Evolutionary conservation across 2,329 filamentous ascomycete genomes (phyloP), one percentile per base, ranked within the genome.

Genomic region (Rugonectria rugulosa): DNA sequence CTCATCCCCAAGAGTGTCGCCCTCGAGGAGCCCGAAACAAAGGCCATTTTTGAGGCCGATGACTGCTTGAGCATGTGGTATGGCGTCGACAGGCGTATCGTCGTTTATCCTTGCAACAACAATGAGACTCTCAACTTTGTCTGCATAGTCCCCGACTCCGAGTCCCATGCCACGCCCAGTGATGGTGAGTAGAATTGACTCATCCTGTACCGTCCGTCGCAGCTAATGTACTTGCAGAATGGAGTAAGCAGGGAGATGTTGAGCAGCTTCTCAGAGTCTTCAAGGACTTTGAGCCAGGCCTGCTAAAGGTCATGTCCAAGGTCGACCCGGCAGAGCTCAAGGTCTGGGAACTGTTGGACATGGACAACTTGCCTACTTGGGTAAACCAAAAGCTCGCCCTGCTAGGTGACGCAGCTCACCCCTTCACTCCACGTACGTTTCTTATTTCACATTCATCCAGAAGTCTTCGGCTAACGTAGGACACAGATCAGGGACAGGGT

Each of bases 361-460:
- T 88, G 82, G 79, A 83, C 6, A 72, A 77, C 1, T 68, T 90
- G 7, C 77, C 80, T 0, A 77, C 71, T 0, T 90, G 85, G 81
- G 74, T 77, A 0, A 77, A 81, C 4, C 80, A 72, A 2, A 78
- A 75, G n/a, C 65, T 89, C n/a, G 85, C 79, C 1, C 69, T 89
- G 0, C 69, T 90, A 1, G 88, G 88, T 0, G 88, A 90, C 69
- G 86, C 88, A 0, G 87, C 86, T 1, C 88, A 91, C 68, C 86
- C 88, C 0, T 89, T 90, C 64, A 74, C 86, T 1, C 88, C 86
- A 20, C 57, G 59, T 64, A 14, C 24, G 62, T 49, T 17, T 14
- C 7, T 1, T 5, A 2, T 7, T 21, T n/a, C 3, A 5, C 20
- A 11, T 21, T 4, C 2, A 6, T 11, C 8, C 6, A 19, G 4